Evolutionary conservation across 176 grass and related monocot genomes (phyloP).

Genomic region (Hordeum marinum): DNA sequence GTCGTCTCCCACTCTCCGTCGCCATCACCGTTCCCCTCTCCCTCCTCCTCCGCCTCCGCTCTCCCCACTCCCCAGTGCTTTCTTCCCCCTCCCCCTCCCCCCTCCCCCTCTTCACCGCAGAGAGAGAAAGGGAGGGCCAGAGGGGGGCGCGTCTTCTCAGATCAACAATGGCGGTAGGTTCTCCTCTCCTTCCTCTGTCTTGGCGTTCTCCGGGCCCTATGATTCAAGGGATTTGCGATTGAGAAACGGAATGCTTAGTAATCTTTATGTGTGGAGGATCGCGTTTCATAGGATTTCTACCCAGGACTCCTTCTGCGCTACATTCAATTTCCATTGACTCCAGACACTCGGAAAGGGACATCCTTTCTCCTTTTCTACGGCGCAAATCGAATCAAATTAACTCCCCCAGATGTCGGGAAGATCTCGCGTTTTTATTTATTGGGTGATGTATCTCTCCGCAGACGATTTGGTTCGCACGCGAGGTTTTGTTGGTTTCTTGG

Average conservation of each 20-base stretch:
- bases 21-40: not conserved
- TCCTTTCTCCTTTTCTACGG: too few relatives aligned
- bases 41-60: not conserved
- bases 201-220: not conserved
- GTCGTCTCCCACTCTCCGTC: not conserved
- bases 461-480: not conserved
- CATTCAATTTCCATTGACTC: not conserved
- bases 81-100: not conserved
- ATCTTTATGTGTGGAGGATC: not conserved
- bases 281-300: not conserved
- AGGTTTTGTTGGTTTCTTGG: not conserved
- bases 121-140: not conserved
- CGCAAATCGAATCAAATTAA: too few relatives aligned
- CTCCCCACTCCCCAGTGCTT: too few relatives aligned
- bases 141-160: not conserved
- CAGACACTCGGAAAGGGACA: not conserved
- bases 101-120: not conserved
- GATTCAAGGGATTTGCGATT: not conserved
- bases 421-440: not conserved
- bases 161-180: conserved; percentile 32
- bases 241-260: not conserved
- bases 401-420: not conserved
- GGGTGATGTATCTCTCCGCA: not conserved
- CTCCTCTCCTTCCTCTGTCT: not conserved
- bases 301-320: not conserved